phyloP scores from a whole-genome alignment of 1,284 basidiomycete genomes.

The Ceratobasidium sp. region DNA sequence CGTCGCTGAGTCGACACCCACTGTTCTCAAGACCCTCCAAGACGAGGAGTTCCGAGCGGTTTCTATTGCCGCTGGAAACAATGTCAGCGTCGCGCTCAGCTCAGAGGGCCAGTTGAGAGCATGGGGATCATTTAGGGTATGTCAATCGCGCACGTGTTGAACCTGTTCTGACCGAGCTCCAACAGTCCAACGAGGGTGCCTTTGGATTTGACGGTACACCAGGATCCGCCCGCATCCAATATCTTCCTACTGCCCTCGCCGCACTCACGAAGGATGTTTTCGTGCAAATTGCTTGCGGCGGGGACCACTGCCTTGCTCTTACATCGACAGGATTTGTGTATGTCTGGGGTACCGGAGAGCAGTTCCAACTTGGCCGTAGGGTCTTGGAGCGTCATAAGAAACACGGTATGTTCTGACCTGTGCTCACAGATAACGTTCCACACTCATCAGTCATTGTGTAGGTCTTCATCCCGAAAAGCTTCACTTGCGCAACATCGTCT shows the following conservation, averaged over 20 bases:
- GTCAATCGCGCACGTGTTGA: constrained; percentile 51
- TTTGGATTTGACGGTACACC: constrained; percentile 80
- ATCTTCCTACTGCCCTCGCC: constrained; percentile 58
- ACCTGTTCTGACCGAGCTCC: constrained; percentile 53
- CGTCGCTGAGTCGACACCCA: constrained; percentile 81
- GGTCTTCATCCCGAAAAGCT: constrained; percentile 65
- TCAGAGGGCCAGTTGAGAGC: constrained; percentile 66
- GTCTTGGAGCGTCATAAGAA: constrained; percentile 65
- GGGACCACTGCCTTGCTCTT: constrained; percentile 69
- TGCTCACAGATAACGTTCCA: not conserved
- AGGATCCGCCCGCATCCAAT: constrained; percentile 57
- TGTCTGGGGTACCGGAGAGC: constrained; percentile 69
- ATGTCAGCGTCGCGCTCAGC: constrained; percentile 64
- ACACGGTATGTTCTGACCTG: constrained; percentile 65
- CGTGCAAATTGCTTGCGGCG: constrained; percentile 71
- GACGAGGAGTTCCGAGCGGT: constrained; percentile 66
- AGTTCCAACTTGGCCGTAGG: constrained; percentile 66
- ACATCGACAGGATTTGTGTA: constrained; percentile 67
- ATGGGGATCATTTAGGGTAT: constrained; percentile 72
- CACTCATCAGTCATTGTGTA: not conserved
- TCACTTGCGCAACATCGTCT: constrained; percentile 63
- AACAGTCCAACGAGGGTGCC: constrained; percentile 77
- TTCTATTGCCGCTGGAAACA: constrained; percentile 66
- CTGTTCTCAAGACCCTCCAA: constrained; percentile 61
- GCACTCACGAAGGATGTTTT: constrained; percentile 63